Percentiles rank a stretch among this genome's conserved stretches.
phyloP scores from a whole-genome alignment of 1,284 basidiomycete species.

The Kalmanozyma brasiliensis region DNA sequence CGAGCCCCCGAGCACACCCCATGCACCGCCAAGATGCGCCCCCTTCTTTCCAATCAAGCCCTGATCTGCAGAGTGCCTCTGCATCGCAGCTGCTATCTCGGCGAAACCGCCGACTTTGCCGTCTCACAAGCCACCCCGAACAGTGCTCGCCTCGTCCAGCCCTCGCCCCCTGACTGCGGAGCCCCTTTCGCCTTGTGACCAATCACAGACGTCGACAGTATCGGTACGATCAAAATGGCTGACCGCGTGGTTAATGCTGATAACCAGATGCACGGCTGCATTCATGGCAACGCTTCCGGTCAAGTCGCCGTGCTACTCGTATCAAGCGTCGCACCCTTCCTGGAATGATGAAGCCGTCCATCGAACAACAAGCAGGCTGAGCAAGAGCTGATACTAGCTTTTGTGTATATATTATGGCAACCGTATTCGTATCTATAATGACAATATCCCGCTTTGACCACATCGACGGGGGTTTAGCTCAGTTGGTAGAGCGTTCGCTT shows the following conservation, averaged over 20 bases:
- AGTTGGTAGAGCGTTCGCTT: constrained; percentile 59
- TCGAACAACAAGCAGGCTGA: no score
- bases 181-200: neutral
- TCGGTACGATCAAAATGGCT: neutral
- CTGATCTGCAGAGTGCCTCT: no score
- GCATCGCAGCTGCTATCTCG: constrained; percentile 18
- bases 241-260: neutral
- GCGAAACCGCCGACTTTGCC: constrained; percentile 23
- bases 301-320: neutral
- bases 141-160: neutral
- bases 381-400: no score
- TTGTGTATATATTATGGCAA: no score
- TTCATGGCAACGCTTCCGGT: neutral
- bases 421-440: no score
- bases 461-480: constrained; percentile 46
- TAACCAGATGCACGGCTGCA: no score
- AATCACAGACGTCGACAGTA: neutral
- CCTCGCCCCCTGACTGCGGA: neutral
- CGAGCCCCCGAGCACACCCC: constrained; percentile 5
- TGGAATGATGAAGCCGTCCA: no score
- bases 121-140: no score
- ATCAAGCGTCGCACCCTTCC: no score
- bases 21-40: neutral
- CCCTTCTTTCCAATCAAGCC: no score
- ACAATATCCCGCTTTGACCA: no score